These are phyloP conservation scores for Ascobolus immersus DNA, from an alignment of 495 filamentous ascomycete species.

Conservation along the genomic window DNA sequence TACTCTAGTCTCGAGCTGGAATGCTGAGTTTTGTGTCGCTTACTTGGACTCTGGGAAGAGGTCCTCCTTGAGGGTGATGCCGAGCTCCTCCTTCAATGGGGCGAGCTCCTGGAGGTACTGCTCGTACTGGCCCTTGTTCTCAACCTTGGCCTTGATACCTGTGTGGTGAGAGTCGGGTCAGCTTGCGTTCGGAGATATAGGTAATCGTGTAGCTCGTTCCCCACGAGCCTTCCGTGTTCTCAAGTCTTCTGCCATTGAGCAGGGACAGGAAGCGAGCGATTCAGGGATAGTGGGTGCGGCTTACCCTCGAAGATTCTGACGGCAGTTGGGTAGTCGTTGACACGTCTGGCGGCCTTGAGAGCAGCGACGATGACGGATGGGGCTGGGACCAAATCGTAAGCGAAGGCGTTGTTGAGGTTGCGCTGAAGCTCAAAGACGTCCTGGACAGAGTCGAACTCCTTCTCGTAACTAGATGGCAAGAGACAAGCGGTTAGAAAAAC, in stretches of 20 bases:
- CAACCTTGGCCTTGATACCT: constrained; percentile 98
- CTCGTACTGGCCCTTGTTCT: constrained; percentile 91
- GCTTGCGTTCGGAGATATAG: no score
- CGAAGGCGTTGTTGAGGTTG: constrained; percentile 99
- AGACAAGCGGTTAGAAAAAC: no score
- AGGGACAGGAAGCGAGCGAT: no score
- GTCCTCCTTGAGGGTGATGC: constrained; percentile 74
- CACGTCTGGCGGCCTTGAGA: constrained; percentile 69
- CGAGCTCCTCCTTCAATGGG: constrained; percentile 74
- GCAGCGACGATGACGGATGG: constrained; percentile 77
- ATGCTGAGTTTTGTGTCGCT: no score
- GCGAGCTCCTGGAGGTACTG: constrained; percentile 90
- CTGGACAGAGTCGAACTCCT: constrained; percentile 91
- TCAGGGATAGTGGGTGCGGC: constrained; percentile 11
- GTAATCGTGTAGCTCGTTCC: no score
- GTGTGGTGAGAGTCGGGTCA: constrained; percentile 7
- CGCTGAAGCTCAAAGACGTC: constrained; percentile 99
- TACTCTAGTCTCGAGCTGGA: no score
- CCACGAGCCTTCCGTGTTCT: no score
- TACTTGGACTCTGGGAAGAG: constrained; percentile 62
- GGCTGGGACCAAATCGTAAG: constrained; percentile 96
- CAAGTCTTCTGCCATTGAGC: no score
- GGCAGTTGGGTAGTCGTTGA: constrained; percentile 96
- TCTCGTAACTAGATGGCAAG: constrained; percentile 82
- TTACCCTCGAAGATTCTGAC: constrained; percentile 94